Evolutionary conservation across 345 rosid species (phyloP), one percentile per base, ranked within the genome.

Genomic region (Erysimum cheiranthoides): DNA sequence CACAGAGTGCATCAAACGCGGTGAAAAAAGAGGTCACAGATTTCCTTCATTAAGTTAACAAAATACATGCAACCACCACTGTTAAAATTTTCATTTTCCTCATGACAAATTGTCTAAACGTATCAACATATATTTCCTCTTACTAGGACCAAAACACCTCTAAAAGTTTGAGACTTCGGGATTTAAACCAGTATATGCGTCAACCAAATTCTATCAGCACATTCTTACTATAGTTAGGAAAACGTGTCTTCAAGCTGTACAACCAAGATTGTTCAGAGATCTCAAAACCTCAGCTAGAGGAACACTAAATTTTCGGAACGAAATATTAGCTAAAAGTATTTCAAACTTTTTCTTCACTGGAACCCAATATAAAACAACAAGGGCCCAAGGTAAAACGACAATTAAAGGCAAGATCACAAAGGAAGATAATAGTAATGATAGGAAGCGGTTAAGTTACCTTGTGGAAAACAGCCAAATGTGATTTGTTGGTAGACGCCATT

Each of bases 381-480:
- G 49, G 47, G 18, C 36, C 50, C 60, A 5, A 5, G 14, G 45
- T 32, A 56, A 46, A 38, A 17, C 31, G 60, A 36, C 47, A 66
- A 16, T 27, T 10, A 58, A 58, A n/a, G 10, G 25, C n/a, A 66
- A 57, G 25, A 74, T n/a, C 50, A 49, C 53, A 31, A 47, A 67
- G 8, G 43, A 60, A 30, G 30, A 75, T 39, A 59, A 6, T 27
- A 39, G 43, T 62, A 59, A 50, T n/a, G 28, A 38, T 13, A 63
- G 40, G 28, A 64, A 77, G 59, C 8, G 45, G 43, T 63, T 50
- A 71, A 40, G 49, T 78, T 78, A 94, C 98, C 98, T 90, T 73
- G 97, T 82, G 67, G 97, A 94, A 84, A 90, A 88, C 78, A 94
- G 82, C 97, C 98, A 94, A 40, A 94, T 78, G 66, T 94, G 93